phyloP scores from a whole-genome alignment of 768 basidiomycete species.

The Exidia glandulosa region DNA sequence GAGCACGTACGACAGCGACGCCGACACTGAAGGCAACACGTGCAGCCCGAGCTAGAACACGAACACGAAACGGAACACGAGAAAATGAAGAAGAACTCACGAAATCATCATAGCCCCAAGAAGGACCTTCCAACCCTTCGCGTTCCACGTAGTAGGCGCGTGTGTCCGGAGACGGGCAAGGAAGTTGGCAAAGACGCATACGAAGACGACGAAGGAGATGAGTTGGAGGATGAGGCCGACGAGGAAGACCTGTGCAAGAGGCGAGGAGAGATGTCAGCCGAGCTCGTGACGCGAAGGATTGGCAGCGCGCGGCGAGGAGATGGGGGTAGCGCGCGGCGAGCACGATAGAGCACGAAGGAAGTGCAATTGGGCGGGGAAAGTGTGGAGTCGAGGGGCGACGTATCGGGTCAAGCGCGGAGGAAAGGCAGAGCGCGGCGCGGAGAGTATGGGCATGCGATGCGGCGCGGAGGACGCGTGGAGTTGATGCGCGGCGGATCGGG shows the following conservation, averaged over 20 bases:
- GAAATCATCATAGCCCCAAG: constrained; percentile 39
- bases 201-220: constrained; percentile 40
- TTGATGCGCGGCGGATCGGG: constrained; percentile 34
- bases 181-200: constrained; percentile 35
- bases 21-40: too few species aligned
- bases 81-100: constrained; percentile 22
- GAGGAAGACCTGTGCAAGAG: constrained; percentile 39
- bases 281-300: too few species aligned
- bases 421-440: background rate
- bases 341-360: constrained; percentile 28
- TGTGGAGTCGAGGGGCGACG: constrained; percentile 45
- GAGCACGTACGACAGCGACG: too few species aligned
- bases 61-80: background rate
- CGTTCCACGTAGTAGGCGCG: constrained; percentile 29
- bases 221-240: constrained; percentile 47
- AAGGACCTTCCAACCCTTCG: constrained; percentile 46
- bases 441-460: too few species aligned
- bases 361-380: constrained; percentile 21
- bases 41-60: too few species aligned
- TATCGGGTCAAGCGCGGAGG: too few species aligned
- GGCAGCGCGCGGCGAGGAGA: too few species aligned
- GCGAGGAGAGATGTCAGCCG: constrained; percentile 56
- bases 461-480: constrained; percentile 34
- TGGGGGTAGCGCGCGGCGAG: constrained; percentile 17
- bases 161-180: constrained; percentile 34